Evolutionary conservation across 2,329 filamentous ascomycete genomes (phyloP).

Genomic region (Setomelanomma holmii): DNA sequence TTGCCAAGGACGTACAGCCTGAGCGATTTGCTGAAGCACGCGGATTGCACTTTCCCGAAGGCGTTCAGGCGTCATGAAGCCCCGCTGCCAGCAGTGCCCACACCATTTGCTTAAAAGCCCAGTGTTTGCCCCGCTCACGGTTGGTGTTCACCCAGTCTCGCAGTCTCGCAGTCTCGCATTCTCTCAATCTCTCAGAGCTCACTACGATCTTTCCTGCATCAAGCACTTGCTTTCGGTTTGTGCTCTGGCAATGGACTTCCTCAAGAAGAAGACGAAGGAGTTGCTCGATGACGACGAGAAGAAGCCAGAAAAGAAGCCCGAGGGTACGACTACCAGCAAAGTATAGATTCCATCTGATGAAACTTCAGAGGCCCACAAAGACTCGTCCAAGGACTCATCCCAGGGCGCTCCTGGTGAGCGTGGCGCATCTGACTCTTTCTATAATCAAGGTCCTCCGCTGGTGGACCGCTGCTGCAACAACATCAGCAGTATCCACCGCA

Average conservation of each 20-base stretch:
- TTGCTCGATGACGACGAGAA: constrained; percentile 50
- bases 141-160: constrained; percentile 10
- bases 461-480: constrained; percentile 25
- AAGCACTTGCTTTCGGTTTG: not conserved
- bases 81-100: constrained; percentile 19
- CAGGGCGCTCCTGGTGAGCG: constrained; percentile 27
- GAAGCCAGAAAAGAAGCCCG: constrained; percentile 39
- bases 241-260: constrained; percentile 50
- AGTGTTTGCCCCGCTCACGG: constrained; percentile 12
- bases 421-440: constrained; percentile 26
- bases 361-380: constrained; percentile 1
- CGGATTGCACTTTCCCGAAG: constrained; percentile 7
- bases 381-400: constrained; percentile 15
- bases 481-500: constrained; percentile 29
- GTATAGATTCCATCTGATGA: no score
- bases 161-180: constrained; percentile 11
- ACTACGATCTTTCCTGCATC: not conserved
- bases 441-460: constrained; percentile 18
- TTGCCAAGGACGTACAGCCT: constrained; percentile 27
- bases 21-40: constrained; percentile 16
- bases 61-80: constrained; percentile 4
- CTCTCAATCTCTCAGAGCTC: constrained; percentile 5
- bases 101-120: constrained; percentile 22
- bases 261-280: constrained; percentile 57
- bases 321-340: constrained; percentile 14